Evolutionary conservation across 176 grass and related monocot genomes (phyloP).

Genomic region (Musa itinerans): DNA sequence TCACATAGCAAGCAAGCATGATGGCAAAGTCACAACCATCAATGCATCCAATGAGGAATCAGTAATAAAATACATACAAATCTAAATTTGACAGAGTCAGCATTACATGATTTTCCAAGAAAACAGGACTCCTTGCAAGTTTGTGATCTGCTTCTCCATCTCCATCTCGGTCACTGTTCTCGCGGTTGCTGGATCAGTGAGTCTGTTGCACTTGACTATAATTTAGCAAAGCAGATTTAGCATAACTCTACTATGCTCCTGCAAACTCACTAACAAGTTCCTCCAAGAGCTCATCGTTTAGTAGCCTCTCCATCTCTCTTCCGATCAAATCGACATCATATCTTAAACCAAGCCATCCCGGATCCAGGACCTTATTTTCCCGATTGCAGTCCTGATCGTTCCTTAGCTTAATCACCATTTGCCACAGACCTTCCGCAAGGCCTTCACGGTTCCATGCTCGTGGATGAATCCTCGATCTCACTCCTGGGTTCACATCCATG

Average conservation of each 20-base stretch:
- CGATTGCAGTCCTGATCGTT: constrained; percentile 5
- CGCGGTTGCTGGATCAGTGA: too few species aligned
- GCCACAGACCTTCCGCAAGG: constrained; percentile 30
- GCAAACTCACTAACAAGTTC: constrained; percentile 25
- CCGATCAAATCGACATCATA: constrained; percentile 20
- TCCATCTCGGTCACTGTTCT: too few species aligned
- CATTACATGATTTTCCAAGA: too few species aligned
- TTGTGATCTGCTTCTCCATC: too few species aligned
- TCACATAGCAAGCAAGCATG: too few species aligned
- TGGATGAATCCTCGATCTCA: constrained; percentile 13
- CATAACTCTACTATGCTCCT: neutral
- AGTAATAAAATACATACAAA: too few species aligned
- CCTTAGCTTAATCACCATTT: constrained; percentile 26
- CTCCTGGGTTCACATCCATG: constrained; percentile 16
- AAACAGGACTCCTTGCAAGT: too few species aligned
- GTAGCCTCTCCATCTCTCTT: constrained; percentile 27
- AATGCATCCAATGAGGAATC: too few species aligned
- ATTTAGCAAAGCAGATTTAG: too few species aligned
- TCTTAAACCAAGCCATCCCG: constrained; percentile 23
- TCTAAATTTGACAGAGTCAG: too few species aligned
- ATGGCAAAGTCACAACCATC: too few species aligned
- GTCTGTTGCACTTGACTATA: too few species aligned
- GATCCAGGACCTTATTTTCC: constrained; percentile 21
- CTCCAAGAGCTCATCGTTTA: constrained; percentile 33
- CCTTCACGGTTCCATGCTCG: constrained; percentile 12